These are phyloP conservation scores for Cercospora sesami DNA, from an alignment of 2,329 filamentous ascomycete species.

Conservation along the genomic window DNA sequence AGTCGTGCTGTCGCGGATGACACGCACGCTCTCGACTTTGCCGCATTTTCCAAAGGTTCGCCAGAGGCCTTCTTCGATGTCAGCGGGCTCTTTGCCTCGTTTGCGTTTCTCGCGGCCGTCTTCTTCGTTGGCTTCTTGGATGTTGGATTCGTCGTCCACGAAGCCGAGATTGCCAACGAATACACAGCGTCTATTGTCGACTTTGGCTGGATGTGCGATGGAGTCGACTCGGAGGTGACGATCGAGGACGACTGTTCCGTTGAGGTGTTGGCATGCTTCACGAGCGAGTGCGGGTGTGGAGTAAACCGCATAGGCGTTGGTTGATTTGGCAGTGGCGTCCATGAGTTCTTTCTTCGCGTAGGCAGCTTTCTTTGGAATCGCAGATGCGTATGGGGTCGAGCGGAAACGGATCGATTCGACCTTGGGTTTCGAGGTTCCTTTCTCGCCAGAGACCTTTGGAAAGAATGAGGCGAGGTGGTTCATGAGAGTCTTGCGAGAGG, in stretches of 20 bases:
- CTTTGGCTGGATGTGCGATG: constrained; percentile 79
- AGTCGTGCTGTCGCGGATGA: constrained; percentile 84
- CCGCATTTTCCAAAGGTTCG: constrained; percentile 74
- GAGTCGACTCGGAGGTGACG: constrained; percentile 89
- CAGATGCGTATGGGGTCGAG: constrained; percentile 79
- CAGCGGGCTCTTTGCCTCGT: constrained; percentile 71
- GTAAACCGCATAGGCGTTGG: constrained; percentile 93
- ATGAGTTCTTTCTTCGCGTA: constrained; percentile 89
- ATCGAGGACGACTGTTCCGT: constrained; percentile 79
- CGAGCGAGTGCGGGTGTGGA: constrained; percentile 72
- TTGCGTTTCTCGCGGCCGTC: constrained; percentile 62
- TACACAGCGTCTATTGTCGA: constrained; percentile 84
- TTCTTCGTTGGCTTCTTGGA: constrained; percentile 61
- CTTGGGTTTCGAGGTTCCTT: constrained; percentile 60
- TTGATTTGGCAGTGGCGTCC: constrained; percentile 85
- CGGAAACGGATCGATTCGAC: constrained; percentile 92
- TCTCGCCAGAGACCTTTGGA: constrained; percentile 50
- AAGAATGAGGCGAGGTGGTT: constrained; percentile 78
- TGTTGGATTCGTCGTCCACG: constrained; percentile 81
- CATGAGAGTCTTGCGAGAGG: constrained; percentile 74
- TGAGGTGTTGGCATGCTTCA: constrained; percentile 72
- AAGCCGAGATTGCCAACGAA: constrained; percentile 97
- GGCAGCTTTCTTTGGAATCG: constrained; percentile 88
- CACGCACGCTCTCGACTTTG: constrained; percentile 87
- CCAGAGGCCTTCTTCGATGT: constrained; percentile 93